Conservation (phyloP, 1,284 basidiomycete species). For the Cerrena zonata region DNA sequence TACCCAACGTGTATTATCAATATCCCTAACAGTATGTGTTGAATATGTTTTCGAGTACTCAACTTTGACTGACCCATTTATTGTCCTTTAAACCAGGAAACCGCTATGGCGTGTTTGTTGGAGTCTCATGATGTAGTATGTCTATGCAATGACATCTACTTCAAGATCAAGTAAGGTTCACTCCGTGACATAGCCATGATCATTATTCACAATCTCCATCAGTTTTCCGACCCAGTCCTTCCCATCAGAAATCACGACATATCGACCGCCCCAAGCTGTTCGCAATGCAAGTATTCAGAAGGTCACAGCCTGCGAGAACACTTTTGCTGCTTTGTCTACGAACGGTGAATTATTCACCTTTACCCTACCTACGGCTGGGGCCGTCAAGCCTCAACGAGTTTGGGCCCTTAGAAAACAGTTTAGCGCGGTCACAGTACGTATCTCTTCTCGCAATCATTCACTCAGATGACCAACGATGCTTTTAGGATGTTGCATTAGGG, state of each 20-base stretch:
- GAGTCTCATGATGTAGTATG: constrained; percentile 76
- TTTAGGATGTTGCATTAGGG: constrained; percentile 82
- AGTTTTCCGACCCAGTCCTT: constrained; percentile 70
- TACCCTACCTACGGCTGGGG: constrained; percentile 36
- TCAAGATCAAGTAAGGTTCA: constrained; percentile 61
- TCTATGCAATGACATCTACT: constrained; percentile 72
- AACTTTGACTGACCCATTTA: neutral
- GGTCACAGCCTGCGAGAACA: constrained; percentile 75
- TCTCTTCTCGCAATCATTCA: neutral
- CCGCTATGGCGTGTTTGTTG: constrained; percentile 76
- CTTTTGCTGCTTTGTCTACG: constrained; percentile 80
- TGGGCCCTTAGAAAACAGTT: constrained; percentile 87
- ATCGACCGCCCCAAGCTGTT: constrained; percentile 71
- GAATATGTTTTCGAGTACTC: neutral
- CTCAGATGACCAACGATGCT: neutral
- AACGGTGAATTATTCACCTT: constrained; percentile 93
- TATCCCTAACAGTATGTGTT: constrained; percentile 67
- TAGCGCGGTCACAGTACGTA: constrained; percentile 69
- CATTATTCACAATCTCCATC: constrained; percentile 4
- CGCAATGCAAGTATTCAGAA: constrained; percentile 73
- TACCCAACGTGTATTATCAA: constrained; percentile 59
- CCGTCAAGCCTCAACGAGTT: constrained; percentile 80
- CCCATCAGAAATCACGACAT: constrained; percentile 69
- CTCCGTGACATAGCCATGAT: constrained; percentile 14
- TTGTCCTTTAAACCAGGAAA: constrained; percentile 49